Evolutionary conservation across 768 basidiomycete species (phyloP).

Genomic region (Kwoniella sp.): DNA sequence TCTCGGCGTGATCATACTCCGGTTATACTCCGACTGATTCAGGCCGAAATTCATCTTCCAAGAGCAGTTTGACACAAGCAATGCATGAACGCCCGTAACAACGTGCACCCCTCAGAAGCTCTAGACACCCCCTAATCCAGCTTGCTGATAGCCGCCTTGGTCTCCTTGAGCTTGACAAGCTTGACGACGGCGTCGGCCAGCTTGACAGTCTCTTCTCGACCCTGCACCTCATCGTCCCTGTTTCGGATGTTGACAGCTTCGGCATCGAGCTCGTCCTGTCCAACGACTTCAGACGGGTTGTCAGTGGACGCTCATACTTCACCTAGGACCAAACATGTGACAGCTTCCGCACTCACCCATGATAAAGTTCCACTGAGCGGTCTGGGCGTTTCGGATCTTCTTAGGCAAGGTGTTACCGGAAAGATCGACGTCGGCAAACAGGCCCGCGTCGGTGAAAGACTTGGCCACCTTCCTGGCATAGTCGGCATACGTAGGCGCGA

Average conservation of each 20-base stretch:
- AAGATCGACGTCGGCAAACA: constrained; percentile 90
- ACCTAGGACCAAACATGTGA: not conserved
- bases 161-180: constrained; percentile 66
- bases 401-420: constrained; percentile 87
- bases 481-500: constrained; percentile 79
- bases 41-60: too few relatives aligned
- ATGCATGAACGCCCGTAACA: not conserved
- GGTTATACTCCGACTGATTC: too few relatives aligned
- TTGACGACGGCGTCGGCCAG: constrained; percentile 68
- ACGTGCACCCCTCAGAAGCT: too few relatives aligned
- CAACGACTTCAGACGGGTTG: constrained; percentile 71
- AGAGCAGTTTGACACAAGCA: not conserved
- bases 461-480: constrained; percentile 80
- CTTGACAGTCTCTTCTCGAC: constrained; percentile 60
- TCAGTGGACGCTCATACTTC: too few relatives aligned
- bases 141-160: constrained; percentile 57
- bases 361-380: constrained; percentile 97
- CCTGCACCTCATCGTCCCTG: constrained; percentile 84
- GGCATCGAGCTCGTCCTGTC: constrained; percentile 80
- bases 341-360: constrained; percentile 61
- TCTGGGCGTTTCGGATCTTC: constrained; percentile 95
- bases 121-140: constrained; percentile 37
- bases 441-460: constrained; percentile 62
- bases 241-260: constrained; percentile 92
- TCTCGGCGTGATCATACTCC: too few relatives aligned